These are phyloP conservation scores for Cyclotella sp. DNA, from an alignment of 108 stramenopile genomes.

Conservation along the genomic window DNA sequence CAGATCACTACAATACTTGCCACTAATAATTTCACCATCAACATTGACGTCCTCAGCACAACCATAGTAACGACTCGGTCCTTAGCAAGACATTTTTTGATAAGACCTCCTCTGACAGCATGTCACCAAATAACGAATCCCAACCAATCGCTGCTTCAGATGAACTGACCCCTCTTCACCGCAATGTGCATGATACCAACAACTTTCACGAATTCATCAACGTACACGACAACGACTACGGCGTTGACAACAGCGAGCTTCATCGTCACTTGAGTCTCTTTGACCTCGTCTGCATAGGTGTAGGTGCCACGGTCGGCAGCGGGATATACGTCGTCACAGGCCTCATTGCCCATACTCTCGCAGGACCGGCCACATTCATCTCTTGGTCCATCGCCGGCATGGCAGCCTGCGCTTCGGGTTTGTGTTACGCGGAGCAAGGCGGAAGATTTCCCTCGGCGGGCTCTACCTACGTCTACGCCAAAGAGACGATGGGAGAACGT, in stretches of 20 bases:
- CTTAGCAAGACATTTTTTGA: no score
- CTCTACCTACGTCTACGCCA: conserved; percentile 51
- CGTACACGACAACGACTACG: background rate
- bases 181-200: background rate
- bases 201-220: conserved; percentile 5
- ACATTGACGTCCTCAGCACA: no score
- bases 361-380: conserved; percentile 63
- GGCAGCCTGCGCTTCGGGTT: conserved; percentile 57
- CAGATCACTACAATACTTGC: no score
- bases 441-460: conserved; percentile 57
- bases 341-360: conserved; percentile 55
- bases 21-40: no score
- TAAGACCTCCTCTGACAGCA: background rate
- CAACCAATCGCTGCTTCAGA: background rate
- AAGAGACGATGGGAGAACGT: conserved; percentile 60
- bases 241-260: conserved; percentile 13
- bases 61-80: no score
- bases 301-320: conserved; percentile 52
- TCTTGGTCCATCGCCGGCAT: conserved; percentile 68
- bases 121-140: background rate
- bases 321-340: conserved; percentile 71
- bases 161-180: conserved; percentile 2
- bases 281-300: conserved; percentile 63
- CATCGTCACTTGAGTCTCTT: conserved; percentile 53
- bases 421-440: conserved; percentile 77